These are phyloP conservation scores for Penicillium expansum DNA, from an alignment of 2,329 filamentous ascomycete species.

Conservation along the genomic window DNA sequence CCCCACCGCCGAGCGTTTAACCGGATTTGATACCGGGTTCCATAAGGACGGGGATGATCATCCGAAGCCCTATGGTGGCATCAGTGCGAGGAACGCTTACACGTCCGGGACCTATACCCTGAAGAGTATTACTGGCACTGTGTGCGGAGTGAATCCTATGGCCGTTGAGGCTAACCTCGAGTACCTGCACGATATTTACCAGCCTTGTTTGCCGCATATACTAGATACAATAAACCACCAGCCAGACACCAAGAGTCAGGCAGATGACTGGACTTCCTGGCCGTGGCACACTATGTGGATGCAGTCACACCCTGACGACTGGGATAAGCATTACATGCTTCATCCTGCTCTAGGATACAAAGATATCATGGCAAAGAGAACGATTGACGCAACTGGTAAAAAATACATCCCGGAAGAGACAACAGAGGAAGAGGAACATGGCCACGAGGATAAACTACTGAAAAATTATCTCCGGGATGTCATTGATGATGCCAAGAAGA, in stretches of 20 bases:
- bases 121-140: conserved; percentile 43
- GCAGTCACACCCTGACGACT: conserved; percentile 30
- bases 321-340: conserved; percentile 27
- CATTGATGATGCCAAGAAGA: conserved; percentile 25
- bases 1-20: conserved; percentile 25
- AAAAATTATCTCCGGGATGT: conserved; percentile 27
- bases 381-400: conserved; percentile 16
- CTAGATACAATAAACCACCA: conserved; percentile 22
- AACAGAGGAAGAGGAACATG: conserved; percentile 23
- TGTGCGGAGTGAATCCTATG: conserved; percentile 43
- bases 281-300: conserved; percentile 30
- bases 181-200: conserved; percentile 42
- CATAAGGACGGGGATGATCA: conserved; percentile 6
- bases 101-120: conserved; percentile 45
- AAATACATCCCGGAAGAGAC: conserved; percentile 20
- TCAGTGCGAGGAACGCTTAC: conserved; percentile 41
- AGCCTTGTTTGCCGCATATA: conserved; percentile 44
- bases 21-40: conserved; percentile 22
- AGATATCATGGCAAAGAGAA: conserved; percentile 19
- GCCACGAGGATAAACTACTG: conserved; percentile 25
- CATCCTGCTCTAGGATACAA: conserved; percentile 26
- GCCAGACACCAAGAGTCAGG: background rate
- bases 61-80: conserved; percentile 36
- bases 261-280: conserved; percentile 25
- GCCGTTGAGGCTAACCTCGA: conserved; percentile 45